phyloP scores from a whole-genome alignment of 306 rosid species.

The Prunus salicina region DNA sequence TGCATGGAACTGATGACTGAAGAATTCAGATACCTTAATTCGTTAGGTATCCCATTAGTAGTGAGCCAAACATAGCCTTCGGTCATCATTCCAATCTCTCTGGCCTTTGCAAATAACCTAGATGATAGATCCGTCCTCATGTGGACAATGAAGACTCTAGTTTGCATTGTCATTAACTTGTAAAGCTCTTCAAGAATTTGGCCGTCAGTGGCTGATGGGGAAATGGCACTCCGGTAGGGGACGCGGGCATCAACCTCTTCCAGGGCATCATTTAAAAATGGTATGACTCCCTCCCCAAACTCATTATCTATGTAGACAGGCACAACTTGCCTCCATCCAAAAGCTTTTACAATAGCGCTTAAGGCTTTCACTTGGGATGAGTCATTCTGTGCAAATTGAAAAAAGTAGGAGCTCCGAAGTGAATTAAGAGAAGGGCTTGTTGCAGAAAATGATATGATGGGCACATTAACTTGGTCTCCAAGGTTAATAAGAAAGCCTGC shows the following conservation, averaged over 20 bases:
- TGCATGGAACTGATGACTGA: slow-evolving; percentile 8
- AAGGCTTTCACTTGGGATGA: slow-evolving; percentile 31
- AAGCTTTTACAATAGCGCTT: slow-evolving; percentile 14
- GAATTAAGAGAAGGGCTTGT: not conserved
- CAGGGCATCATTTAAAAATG: slow-evolving; percentile 16
- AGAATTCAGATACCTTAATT: not conserved
- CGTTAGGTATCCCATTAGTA: slow-evolving; percentile 18
- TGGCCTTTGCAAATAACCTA: slow-evolving; percentile 27
- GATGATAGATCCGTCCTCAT: slow-evolving; percentile 2
- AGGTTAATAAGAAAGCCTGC: not conserved
- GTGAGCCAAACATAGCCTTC: slow-evolving; percentile 50
- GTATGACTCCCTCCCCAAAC: slow-evolving; percentile 18
- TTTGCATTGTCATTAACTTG: slow-evolving; percentile 27
- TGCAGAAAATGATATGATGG: not conserved
- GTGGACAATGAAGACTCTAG: slow-evolving; percentile 37
- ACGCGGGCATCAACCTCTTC: slow-evolving; percentile 5
- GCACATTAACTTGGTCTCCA: not conserved
- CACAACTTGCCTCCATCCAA: slow-evolving; percentile 25
- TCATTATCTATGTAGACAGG: slow-evolving; percentile 23
- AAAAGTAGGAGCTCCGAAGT: not conserved
- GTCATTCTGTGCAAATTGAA: not conserved
- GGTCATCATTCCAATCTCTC: slow-evolving; percentile 36
- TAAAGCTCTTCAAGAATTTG: slow-evolving; percentile 26
- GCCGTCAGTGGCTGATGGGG: slow-evolving; percentile 18
- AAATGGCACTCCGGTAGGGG: slow-evolving; percentile 29